phyloP scores from a whole-genome alignment of 164 flowering plant species.

The Vitis rupestris region DNA sequence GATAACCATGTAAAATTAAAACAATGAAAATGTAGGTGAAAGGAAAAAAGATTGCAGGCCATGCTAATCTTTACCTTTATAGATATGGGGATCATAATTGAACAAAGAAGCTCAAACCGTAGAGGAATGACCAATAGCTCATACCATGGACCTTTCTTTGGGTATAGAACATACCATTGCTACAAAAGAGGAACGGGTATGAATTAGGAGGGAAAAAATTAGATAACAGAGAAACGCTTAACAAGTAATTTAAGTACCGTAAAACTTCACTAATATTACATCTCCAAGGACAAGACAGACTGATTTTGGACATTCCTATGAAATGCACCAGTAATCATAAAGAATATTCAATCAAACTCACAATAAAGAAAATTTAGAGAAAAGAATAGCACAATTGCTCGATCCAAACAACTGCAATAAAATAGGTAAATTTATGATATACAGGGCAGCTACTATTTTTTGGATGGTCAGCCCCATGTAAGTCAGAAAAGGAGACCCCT shows the following conservation, averaged over 20 bases:
- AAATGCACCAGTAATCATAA: no score
- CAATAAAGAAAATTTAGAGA: no score
- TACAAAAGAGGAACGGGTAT: conserved; percentile 25
- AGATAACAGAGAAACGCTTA: not conserved
- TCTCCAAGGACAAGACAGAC: no score
- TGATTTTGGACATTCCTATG: no score
- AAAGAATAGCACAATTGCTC: no score
- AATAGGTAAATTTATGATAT: no score
- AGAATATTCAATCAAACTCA: no score
- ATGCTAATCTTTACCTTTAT: conserved; percentile 65
- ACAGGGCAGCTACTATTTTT: no score
- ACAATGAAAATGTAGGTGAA: not conserved
- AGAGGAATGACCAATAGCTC: conserved; percentile 90
- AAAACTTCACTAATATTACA: no score
- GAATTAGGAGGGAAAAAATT: not conserved
- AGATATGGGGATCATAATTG: conserved; percentile 99
- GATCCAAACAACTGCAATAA: no score
- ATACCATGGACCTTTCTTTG: conserved; percentile 94
- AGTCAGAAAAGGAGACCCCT: no score
- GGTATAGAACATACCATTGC: conserved; percentile 97
- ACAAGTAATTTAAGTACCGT: not conserved
- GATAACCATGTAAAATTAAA: conserved; percentile 5
- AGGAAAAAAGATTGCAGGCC: not conserved
- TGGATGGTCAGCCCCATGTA: no score
- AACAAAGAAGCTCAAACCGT: conserved; percentile 98